A percentile compares a stretch with the other conserved stretches of the same genome.
Conservation (phyloP, 148 eudicot genomes). For the Rhododendron ferrugineum region DNA sequence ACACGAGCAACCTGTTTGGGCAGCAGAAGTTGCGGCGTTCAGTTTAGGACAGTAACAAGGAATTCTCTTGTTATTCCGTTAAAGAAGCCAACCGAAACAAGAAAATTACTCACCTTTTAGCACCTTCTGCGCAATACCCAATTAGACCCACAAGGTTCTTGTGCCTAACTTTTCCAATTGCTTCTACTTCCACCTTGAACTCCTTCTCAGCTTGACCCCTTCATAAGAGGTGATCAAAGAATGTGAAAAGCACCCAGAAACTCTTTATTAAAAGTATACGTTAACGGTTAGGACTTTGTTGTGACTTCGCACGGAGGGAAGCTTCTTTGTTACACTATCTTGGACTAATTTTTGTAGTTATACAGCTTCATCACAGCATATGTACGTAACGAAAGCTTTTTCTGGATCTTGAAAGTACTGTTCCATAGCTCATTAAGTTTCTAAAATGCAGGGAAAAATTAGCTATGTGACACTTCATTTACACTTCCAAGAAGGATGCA, state of each 20-base stretch:
- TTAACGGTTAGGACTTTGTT: neutral
- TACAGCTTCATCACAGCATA: neutral
- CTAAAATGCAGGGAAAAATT: neutral
- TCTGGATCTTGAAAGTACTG: neutral
- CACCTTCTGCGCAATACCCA: conserved; percentile 91
- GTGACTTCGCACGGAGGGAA: neutral
- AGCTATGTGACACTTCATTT: neutral
- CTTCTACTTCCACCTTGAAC: conserved; percentile 98
- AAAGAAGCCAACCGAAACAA: neutral
- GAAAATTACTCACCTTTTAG: conserved; percentile 50
- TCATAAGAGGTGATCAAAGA: conserved; percentile 9
- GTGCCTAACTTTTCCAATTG: conserved; percentile 92
- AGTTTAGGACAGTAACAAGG: neutral
- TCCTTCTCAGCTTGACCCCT: conserved; percentile 98
- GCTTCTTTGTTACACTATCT: neutral
- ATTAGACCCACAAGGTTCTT: conserved; percentile 85
- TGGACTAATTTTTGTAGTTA: neutral
- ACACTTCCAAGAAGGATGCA: neutral
- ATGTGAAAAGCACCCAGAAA: neutral
- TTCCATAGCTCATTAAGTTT: neutral
- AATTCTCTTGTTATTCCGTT: neutral
- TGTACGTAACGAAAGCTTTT: neutral
- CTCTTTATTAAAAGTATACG: neutral
- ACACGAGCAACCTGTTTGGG: conserved; percentile 72
- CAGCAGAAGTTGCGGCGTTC: neutral